A percentile compares a stretch with the other conserved stretches of the same genome.
phyloP scores from a whole-genome alignment of 257 asterid genomes.

The Capsicum chinense region DNA sequence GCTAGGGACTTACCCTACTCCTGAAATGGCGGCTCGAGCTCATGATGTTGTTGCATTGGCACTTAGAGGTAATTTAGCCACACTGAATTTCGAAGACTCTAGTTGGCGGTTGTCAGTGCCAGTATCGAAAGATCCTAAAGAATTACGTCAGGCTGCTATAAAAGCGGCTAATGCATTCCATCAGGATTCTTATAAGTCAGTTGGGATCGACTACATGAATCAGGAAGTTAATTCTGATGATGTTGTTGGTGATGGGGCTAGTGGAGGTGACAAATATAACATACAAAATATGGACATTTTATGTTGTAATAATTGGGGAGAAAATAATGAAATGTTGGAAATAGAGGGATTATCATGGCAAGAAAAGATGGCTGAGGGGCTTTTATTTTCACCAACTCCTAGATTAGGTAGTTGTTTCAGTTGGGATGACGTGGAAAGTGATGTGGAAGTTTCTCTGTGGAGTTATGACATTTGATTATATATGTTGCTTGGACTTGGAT shows the following conservation, averaged over 20 bases:
- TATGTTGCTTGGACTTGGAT: fast-evolving
- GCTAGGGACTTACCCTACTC: constrained; percentile 73
- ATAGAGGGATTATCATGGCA: constrained; percentile 23
- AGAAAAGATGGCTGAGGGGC: constrained; percentile 47
- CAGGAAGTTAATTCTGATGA: neutral
- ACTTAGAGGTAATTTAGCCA: constrained; percentile 53
- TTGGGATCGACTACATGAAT: neutral
- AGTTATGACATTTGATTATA: constrained; percentile 44
- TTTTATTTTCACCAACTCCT: constrained; percentile 63
- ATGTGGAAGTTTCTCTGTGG: constrained; percentile 45
- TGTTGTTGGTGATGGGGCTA: no score
- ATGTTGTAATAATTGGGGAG: neutral
- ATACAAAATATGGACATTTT: neutral
- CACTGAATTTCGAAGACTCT: constrained; percentile 71
- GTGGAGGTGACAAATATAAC: no score
- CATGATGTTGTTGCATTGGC: constrained; percentile 81
- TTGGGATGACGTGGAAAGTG: constrained; percentile 51
- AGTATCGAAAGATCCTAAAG: constrained; percentile 46
- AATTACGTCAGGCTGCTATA: constrained; percentile 50
- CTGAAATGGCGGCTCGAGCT: constrained; percentile 88
- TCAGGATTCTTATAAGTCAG: neutral
- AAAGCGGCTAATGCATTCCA: neutral
- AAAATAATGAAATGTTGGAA: constrained; percentile 27
- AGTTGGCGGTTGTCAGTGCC: constrained; percentile 56
- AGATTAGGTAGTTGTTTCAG: constrained; percentile 36